Evolutionary conservation across 306 rosid species (phyloP).

Genomic region (Sindora glabra): DNA sequence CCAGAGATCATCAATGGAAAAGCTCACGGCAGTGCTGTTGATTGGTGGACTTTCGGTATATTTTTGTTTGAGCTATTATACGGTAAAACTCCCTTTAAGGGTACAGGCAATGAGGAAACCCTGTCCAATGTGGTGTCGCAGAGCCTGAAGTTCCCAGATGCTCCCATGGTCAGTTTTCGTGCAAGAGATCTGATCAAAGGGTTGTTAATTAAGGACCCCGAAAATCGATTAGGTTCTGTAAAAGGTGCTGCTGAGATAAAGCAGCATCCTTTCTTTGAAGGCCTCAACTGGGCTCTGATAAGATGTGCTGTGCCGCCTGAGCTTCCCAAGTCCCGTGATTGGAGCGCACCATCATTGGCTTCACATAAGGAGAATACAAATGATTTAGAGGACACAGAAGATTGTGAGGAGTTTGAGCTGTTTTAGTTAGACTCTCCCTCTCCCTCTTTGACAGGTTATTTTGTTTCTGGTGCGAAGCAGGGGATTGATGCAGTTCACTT

Average conservation of each 20-base stretch:
- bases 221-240: constrained; percentile 78
- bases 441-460: constrained; percentile 8
- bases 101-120: constrained; percentile 74
- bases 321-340: constrained; percentile 58
- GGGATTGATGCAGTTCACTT: constrained; percentile 15
- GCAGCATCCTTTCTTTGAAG: constrained; percentile 89
- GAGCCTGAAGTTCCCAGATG: constrained; percentile 77
- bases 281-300: constrained; percentile 95
- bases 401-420: constrained; percentile 63
- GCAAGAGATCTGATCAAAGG: constrained; percentile 89
- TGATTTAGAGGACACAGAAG: constrained; percentile 53
- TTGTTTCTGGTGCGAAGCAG: constrained; percentile 12
- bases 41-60: constrained; percentile 98
- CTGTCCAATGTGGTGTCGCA: constrained; percentile 68
- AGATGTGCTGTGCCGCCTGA: constrained; percentile 90
- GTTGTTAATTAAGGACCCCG: constrained; percentile 78
- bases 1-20: constrained; percentile 87
- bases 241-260: constrained; percentile 94
- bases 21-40: constrained; percentile 89
- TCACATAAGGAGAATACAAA: constrained; percentile 42
- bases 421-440: constrained; percentile 45
- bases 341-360: constrained; percentile 35
- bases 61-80: constrained; percentile 81
- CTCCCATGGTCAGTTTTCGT: constrained; percentile 79
- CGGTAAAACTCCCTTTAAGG: constrained; percentile 93